These are phyloP conservation scores for Nakataea oryzae DNA, from an alignment of 2,329 filamentous ascomycete genomes.

Conservation along the genomic window DNA sequence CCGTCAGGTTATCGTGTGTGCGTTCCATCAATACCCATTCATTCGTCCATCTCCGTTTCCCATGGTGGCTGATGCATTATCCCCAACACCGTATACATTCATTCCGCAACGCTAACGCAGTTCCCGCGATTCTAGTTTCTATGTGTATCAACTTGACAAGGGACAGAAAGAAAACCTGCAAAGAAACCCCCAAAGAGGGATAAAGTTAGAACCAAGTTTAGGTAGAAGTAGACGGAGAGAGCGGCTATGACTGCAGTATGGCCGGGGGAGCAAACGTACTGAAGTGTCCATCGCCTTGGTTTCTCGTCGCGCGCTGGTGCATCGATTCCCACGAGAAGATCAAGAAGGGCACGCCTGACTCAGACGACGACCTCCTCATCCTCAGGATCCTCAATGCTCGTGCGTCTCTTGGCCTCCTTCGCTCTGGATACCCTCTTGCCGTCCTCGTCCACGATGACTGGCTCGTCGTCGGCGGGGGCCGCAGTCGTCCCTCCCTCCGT, in stretches of 20 bases:
- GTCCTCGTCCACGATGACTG: conserved; percentile 24
- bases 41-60: background rate
- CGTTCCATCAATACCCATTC: background rate
- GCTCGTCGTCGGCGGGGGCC: conserved; percentile 17
- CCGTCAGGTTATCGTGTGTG: background rate
- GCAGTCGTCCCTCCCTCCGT: background rate
- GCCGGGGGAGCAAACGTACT: background rate
- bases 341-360: background rate
- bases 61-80: background rate
- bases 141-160: background rate
- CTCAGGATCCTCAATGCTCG: conserved; percentile 50
- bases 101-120: background rate
- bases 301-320: background rate
- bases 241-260: background rate
- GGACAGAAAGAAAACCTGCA: background rate
- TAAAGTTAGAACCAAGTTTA: background rate
- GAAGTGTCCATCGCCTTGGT: background rate
- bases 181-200: background rate
- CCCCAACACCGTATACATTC: background rate
- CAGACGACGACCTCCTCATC: conserved; percentile 32
- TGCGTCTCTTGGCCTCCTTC: conserved; percentile 41
- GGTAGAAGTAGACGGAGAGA: background rate
- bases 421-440: conserved; percentile 31
- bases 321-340: background rate
- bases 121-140: background rate